Conservation (phyloP, 371 early-diverging fungal species). For the Saksenaea vasiformis region DNA sequence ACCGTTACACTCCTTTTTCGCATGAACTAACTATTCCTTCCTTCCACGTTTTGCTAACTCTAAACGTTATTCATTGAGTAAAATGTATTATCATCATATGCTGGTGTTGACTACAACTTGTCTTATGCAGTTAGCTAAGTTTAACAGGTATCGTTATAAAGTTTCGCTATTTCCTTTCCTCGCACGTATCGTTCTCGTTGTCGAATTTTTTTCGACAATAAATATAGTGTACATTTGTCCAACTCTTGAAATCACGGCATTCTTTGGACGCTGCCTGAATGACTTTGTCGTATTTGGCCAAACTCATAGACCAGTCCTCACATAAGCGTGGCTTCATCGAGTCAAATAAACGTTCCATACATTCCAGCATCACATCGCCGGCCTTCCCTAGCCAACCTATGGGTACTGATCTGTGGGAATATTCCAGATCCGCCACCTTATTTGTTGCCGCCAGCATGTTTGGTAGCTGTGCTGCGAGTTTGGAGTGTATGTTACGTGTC, state of each 20-base stretch:
- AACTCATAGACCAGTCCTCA: conserved; percentile 49
- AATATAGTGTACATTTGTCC: conserved; percentile 43
- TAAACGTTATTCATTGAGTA: too few species aligned
- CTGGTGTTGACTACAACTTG: too few species aligned
- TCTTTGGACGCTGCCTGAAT: conserved; percentile 27
- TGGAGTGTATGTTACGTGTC: conserved; percentile 34
- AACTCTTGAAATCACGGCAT: conserved; percentile 45
- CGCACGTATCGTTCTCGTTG: background rate
- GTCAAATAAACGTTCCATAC: conserved; percentile 35
- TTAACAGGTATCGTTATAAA: too few species aligned
- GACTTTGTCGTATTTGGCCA: conserved; percentile 38
- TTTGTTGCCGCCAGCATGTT: conserved; percentile 16
- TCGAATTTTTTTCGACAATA: conserved; percentile 13
- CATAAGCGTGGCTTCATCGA: conserved; percentile 44
- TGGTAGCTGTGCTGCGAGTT: conserved; percentile 29
- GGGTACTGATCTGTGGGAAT: conserved; percentile 42
- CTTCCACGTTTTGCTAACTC: too few species aligned
- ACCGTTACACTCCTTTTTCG: too few species aligned
- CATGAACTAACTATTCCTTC: too few species aligned
- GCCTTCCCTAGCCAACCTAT: conserved; percentile 46
- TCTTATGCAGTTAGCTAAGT: too few species aligned
- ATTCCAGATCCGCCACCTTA: conserved; percentile 15
- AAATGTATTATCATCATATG: too few species aligned
- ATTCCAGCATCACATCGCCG: conserved; percentile 44
- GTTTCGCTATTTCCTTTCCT: background rate